These are phyloP conservation scores for Chrysosphaeria jannelii DNA, from an alignment of 2,329 filamentous ascomycete genomes.

Conservation along the genomic window DNA sequence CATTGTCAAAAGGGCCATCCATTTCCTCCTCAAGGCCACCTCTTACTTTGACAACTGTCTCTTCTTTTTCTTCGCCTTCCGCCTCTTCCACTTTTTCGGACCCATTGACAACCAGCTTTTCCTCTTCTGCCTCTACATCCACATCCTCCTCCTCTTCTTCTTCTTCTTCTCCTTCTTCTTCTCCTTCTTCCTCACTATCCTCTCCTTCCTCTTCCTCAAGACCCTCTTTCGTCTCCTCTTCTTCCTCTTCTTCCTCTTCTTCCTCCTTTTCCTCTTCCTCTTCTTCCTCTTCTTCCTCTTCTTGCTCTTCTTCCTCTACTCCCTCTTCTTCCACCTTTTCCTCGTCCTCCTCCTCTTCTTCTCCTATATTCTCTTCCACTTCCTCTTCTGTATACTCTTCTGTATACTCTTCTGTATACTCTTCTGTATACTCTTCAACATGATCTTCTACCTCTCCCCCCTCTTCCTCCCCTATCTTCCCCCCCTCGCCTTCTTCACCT, in stretches of 20 bases:
- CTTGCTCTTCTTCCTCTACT: conserved; percentile 1
- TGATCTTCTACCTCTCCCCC: no score
- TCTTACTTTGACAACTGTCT: not conserved
- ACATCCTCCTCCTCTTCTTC: conserved; percentile 1
- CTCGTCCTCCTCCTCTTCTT: conserved; percentile 1
- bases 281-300: conserved; percentile 1
- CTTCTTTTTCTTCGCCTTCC: not conserved
- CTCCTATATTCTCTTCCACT: conserved; percentile 1
- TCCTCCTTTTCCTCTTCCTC: conserved; percentile 1
- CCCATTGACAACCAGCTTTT: no score
- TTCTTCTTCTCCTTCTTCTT: conserved; percentile 1
- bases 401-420: no score
- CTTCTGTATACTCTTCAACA: no score
- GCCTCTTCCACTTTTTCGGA: conserved; percentile 1
- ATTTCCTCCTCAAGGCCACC: conserved; percentile 1
- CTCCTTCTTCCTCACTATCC: not conserved
- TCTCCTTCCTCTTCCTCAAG: conserved; percentile 1
- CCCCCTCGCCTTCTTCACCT: not conserved
- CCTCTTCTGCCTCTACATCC: not conserved
- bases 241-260: not conserved
- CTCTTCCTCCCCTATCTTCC: no score
- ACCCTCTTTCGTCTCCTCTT: conserved; percentile 1
- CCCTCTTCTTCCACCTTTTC: not conserved
- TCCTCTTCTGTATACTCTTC: no score
- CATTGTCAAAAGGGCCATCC: not conserved